These are phyloP conservation scores for grape (Vitis vinifera) DNA, from an alignment of 164 flowering plant species.

Conservation along the genomic window ASM3070453v1 NC_081811.1:6520501-6521000, in stretches of 20 bases:
- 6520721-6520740: conserved; percentile 77
- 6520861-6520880: conserved; percentile 42
- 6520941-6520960: conserved; percentile 58
- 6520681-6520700: conserved; percentile 45
- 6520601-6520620: conserved; percentile 77
- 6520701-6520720: conserved; percentile 57
- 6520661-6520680: conserved; percentile 43
- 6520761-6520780: conserved; percentile 78
- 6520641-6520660: conserved; percentile 42
- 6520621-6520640: conserved; percentile 54
- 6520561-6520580: conserved; percentile 83
- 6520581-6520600: conserved; percentile 87
- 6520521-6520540: conserved; percentile 91
- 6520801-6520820: conserved; percentile 82
- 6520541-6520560: conserved; percentile 86
- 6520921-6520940: conserved; percentile 40
- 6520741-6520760: conserved; percentile 71
- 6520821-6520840: conserved; percentile 63
- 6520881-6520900: conserved; percentile 28
- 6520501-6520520: conserved; percentile 89
- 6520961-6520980: conserved; percentile 65
- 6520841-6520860: conserved; percentile 61
- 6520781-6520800: conserved; percentile 93
- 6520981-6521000: conserved; percentile 70
- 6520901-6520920: conserved; percentile 28